These are phyloP conservation scores for Acaromyces ingoldii DNA, from an alignment of 1,284 basidiomycete genomes.

Conservation along the genomic window DNA sequence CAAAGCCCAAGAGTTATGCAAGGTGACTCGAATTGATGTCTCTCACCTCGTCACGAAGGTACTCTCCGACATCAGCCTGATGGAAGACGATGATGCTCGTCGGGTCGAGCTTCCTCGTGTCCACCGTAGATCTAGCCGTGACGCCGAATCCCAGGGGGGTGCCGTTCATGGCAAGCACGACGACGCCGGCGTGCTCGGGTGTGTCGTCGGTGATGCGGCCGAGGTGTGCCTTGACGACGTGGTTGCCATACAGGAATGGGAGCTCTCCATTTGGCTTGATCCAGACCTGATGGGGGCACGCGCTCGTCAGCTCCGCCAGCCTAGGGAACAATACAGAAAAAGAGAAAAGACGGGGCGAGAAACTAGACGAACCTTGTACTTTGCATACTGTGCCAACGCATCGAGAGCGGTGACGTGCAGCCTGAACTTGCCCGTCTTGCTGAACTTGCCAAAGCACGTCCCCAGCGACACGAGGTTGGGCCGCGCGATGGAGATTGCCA, in stretches of 20 bases:
- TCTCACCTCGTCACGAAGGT: slow-evolving; percentile 47
- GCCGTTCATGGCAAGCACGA: slow-evolving; percentile 92
- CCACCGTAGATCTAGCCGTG: slow-evolving; percentile 88
- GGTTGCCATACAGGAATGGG: slow-evolving; percentile 98
- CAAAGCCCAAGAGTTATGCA: slow-evolving; percentile 19
- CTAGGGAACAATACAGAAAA: neutral
- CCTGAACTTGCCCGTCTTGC: slow-evolving; percentile 95
- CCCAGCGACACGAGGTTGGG: slow-evolving; percentile 89
- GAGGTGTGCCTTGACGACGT: slow-evolving; percentile 95
- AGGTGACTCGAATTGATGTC: too few relatives aligned
- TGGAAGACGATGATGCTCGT: slow-evolving; percentile 98
- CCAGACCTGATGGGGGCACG: slow-evolving; percentile 83
- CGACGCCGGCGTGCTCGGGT: slow-evolving; percentile 96
- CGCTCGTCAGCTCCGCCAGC: too few relatives aligned
- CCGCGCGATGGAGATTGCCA: slow-evolving; percentile 84
- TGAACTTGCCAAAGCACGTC: slow-evolving; percentile 97
- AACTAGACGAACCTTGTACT: slow-evolving; percentile 73
- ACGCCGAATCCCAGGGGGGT: slow-evolving; percentile 88
- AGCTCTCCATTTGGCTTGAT: slow-evolving; percentile 99
- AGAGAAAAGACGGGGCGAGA: neutral
- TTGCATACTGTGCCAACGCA: slow-evolving; percentile 90
- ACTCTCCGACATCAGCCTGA: slow-evolving; percentile 64
- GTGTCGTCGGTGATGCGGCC: slow-evolving; percentile 99
- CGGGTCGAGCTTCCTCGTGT: slow-evolving; percentile 96
- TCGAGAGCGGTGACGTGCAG: slow-evolving; percentile 91